Conservation (phyloP, 495 filamentous ascomycete species). For the Penicillium egyptiacum region DNA sequence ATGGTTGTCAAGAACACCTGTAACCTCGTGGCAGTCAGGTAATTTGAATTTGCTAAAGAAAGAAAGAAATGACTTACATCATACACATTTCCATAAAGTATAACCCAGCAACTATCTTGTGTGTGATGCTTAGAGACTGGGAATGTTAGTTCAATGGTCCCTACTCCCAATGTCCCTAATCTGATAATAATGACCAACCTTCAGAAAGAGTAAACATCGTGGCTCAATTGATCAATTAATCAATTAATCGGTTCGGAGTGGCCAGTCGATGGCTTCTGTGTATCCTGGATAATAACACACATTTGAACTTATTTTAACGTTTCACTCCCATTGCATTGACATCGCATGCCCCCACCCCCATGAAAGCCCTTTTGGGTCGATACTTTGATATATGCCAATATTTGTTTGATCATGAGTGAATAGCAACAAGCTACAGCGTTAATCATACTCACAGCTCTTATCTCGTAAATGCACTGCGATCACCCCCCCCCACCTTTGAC, state of each 20-base stretch:
- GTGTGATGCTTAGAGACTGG: conserved; percentile 9
- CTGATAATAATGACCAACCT: too few relatives aligned
- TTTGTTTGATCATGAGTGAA: not conserved
- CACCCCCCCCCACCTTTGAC: not conserved
- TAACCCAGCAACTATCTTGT: conserved; percentile 10
- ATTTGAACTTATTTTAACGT: too few relatives aligned
- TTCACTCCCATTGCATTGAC: too few relatives aligned
- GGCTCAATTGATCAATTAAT: too few relatives aligned
- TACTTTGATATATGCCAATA: not conserved
- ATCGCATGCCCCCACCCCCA: not conserved
- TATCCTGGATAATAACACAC: too few relatives aligned
- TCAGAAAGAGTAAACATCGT: too few relatives aligned
- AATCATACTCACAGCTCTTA: not conserved
- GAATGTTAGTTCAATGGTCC: too few relatives aligned
- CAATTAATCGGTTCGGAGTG: too few relatives aligned
- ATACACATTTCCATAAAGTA: conserved; percentile 13
- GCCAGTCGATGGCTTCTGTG: too few relatives aligned
- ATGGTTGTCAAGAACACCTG: conserved; percentile 55
- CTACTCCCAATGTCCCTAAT: too few relatives aligned
- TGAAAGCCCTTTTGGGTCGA: not conserved
- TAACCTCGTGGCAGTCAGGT: not conserved
- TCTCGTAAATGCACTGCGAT: not conserved
- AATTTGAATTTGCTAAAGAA: too few relatives aligned
- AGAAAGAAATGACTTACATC: too few relatives aligned
- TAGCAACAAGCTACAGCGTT: not conserved